Evolutionary conservation across 2,329 filamentous ascomycete species (phyloP), one percentile per base, ranked within the genome.

Genomic region (Lecanoromycetidae sp.): DNA sequence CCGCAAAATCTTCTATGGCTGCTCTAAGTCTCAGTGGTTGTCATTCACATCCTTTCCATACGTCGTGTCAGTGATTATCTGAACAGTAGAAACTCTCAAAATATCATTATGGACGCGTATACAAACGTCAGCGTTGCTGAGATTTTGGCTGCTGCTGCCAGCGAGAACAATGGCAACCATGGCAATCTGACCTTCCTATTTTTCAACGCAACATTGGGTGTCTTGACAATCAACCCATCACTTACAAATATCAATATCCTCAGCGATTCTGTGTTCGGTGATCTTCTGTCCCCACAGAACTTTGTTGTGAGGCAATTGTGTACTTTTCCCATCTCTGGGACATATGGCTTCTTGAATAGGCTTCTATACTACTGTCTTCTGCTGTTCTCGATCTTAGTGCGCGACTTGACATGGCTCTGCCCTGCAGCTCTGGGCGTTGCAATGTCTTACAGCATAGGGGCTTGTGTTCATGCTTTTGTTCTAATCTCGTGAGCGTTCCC

Each of bases 351-450:
- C 10, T 41, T 50, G 22, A 34, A 39, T 3, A 27, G 47, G 13
- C 7, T 38, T 23, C 20, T 49, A 1, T 52, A 45, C 41, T 52
- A 52, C 19, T 20, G 46, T 4, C 26, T 52, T 10, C 25, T 52
- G 5, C 37, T 52, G 2, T 46, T 50, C 35, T 49, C 40, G 22
- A 29, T 52, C 9, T 12, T 52, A 29, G 44, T 52, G 15, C 50
- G 50, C 10, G 27, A 35, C 3, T 47, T 50, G 36, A 29, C 30
- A 2, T 52, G 46, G 46, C 25, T 52, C 6, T 50, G 46, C 9
- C 20, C 48, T 1, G 50, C 50, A 12, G 50, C 50, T 2, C 46
- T 52, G 9, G 50, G 50, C 17, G 12, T 27, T 5, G 39, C 39
- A 4, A 43, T 43, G 39, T 30, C 39, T 8, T 43, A 43, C n/a